A percentile compares a stretch with the other conserved stretches of the same genome.
These are phyloP conservation scores for Panaeolus cyanescens DNA, from an alignment of 768 basidiomycete species.

Conservation along the genomic window DNA sequence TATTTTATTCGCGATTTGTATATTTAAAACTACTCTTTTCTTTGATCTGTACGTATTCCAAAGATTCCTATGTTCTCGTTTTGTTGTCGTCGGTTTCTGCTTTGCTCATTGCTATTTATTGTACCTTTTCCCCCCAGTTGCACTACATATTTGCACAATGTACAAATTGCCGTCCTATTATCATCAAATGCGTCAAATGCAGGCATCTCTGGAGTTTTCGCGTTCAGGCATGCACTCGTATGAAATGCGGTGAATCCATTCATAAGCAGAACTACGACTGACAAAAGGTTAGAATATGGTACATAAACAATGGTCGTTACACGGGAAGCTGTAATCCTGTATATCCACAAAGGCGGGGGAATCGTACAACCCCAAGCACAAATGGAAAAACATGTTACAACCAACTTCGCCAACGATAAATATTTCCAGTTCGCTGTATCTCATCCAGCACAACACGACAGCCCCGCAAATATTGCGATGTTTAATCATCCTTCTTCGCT, in stretches of 20 bases:
- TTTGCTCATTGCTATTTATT: constrained; percentile 1
- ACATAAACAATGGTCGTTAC: neutral
- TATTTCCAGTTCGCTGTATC: neutral
- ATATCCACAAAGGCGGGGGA: neutral
- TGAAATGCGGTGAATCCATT: neutral
- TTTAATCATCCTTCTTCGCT: constrained; percentile 40
- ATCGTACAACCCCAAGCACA: neutral
- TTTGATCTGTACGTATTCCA: no score
- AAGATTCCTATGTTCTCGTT: no score
- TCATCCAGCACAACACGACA: neutral
- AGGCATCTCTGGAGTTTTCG: no score
- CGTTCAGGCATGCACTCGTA: neutral
- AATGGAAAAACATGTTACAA: neutral
- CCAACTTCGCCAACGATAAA: neutral
- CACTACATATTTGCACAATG: neutral
- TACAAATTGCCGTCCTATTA: neutral
- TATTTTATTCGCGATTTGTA: neutral
- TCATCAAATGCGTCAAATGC: no score
- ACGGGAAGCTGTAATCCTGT: neutral
- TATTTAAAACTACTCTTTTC: neutral
- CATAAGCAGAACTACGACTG: neutral
- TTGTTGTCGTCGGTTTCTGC: no score
- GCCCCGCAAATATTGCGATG: neutral
- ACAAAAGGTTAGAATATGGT: neutral
- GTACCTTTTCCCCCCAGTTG: neutral